phyloP scores from a whole-genome alignment of 345 rosid species.

The Firmiana major region DNA sequence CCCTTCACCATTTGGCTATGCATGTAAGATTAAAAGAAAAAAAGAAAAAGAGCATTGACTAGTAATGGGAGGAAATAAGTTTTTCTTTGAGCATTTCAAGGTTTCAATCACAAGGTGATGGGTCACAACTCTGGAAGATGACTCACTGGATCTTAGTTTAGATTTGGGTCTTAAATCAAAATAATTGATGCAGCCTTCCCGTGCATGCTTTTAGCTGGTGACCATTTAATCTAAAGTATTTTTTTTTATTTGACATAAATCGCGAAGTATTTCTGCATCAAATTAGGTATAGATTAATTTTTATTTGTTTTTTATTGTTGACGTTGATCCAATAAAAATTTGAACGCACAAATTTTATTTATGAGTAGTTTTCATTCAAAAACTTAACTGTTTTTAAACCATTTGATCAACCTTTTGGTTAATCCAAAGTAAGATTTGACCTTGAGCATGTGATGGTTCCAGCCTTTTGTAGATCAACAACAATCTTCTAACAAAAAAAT shows the following conservation, averaged over 20 bases:
- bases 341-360: too few species aligned
- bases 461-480: neutral
- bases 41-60: neutral
- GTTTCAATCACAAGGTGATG: constrained; percentile 6
- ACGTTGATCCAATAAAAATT: too few species aligned
- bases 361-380: too few species aligned
- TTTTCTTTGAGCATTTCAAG: constrained; percentile 9
- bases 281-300: too few species aligned
- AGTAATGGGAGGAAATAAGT: neutral
- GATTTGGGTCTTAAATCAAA: neutral
- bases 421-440: neutral
- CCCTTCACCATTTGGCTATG: constrained; percentile 1
- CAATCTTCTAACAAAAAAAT: neutral
- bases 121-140: neutral
- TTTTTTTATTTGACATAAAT: too few species aligned
- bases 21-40: neutral
- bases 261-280: too few species aligned
- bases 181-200: neutral
- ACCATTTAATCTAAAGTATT: neutral
- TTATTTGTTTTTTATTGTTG: too few species aligned
- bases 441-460: neutral
- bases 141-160: neutral
- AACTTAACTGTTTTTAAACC: too few species aligned
- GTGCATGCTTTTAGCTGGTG: neutral
- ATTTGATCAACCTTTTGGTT: too few species aligned